phyloP scores from a whole-genome alignment of 345 rosid species.

The Psidium guajava region DNA sequence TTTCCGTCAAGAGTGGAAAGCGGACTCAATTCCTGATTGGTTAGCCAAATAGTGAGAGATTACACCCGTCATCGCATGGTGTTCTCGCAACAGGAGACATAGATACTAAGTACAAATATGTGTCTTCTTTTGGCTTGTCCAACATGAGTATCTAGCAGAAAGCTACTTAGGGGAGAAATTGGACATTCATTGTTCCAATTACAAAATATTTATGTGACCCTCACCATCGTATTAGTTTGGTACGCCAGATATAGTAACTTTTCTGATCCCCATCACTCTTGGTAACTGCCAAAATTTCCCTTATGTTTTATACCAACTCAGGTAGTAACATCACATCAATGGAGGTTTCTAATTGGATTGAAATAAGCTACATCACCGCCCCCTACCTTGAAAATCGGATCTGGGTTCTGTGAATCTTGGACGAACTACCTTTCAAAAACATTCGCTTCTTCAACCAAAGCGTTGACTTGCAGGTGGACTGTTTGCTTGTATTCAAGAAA shows the following conservation, averaged over 20 bases:
- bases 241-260: too few species aligned
- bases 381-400: neutral
- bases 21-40: neutral
- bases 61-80: neutral
- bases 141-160: neutral
- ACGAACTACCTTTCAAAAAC: neutral
- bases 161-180: too few species aligned
- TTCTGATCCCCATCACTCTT: too few species aligned
- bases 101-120: neutral
- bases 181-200: too few species aligned
- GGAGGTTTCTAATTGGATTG: neutral
- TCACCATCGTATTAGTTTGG: too few species aligned
- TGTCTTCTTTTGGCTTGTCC: neutral
- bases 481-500: neutral
- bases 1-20: neutral
- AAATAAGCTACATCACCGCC: neutral
- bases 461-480: constrained; percentile 1
- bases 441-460: neutral
- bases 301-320: neutral
- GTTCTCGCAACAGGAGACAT: neutral
- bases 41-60: neutral
- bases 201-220: too few species aligned
- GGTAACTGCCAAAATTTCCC: neutral
- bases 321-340: neutral
- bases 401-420: neutral